Percentiles rank a stretch among this genome's conserved stretches.
Evolutionary conservation across 1,284 basidiomycete species (phyloP).

Genomic region (Austroboletus novae-zelandiae): DNA sequence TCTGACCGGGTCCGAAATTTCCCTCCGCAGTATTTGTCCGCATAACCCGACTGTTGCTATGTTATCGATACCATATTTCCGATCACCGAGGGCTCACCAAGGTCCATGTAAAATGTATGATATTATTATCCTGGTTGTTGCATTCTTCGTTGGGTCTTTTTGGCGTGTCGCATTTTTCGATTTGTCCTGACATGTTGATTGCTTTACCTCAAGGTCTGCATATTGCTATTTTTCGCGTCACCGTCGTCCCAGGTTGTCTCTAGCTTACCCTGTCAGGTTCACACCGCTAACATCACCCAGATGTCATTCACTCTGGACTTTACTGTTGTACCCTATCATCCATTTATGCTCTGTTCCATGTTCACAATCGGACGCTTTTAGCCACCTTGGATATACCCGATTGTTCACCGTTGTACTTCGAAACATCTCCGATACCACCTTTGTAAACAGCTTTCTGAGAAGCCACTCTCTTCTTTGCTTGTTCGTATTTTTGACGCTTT

Average conservation of each 20-base stretch:
- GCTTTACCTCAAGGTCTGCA: conserved; percentile 3
- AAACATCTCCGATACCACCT: conserved; percentile 68
- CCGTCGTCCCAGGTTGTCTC: too few relatives aligned
- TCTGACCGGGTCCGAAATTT: conserved; percentile 13
- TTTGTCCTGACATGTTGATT: conserved; percentile 4
- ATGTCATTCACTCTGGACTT: conserved; percentile 11
- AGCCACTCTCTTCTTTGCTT: conserved; percentile 88
- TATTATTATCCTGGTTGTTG: conserved; percentile 21
- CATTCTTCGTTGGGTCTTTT: conserved; percentile 12
- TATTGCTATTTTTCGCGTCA: conserved; percentile 19
- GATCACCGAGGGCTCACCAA: conserved; percentile 6
- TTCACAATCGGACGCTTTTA: conserved; percentile 72
- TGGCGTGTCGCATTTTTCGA: conserved; percentile 4
- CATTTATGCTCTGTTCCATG: conserved; percentile 3
- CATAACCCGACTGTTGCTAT: conserved; percentile 19
- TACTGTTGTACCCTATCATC: conserved; percentile 12
- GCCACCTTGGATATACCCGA: conserved; percentile 85
- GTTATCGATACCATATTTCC: conserved; percentile 32
- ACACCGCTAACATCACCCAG: conserved; percentile 7
- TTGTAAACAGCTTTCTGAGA: conserved; percentile 90
- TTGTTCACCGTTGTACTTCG: conserved; percentile 68
- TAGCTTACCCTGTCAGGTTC: conserved; percentile 6
- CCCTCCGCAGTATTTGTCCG: conserved; percentile 25
- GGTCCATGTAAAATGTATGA: conserved; percentile 23
- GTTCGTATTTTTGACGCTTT: conserved; percentile 88